Conservation (phyloP, 2,329 filamentous ascomycete genomes). For the Fusarium sp. region DNA sequence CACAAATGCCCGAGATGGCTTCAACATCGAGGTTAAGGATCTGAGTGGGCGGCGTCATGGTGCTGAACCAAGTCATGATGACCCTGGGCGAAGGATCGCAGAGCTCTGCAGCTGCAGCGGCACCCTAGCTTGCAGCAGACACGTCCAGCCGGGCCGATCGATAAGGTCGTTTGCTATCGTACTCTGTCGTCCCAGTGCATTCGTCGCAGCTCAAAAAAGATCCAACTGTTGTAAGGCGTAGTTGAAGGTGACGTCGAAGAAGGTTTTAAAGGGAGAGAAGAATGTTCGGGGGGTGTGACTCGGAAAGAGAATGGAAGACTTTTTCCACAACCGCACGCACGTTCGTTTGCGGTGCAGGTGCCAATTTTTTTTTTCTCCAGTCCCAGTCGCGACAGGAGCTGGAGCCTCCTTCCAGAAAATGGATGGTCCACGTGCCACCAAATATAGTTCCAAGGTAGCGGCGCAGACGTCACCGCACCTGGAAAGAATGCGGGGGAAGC, state of each 20-base stretch:
- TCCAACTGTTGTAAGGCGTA: background rate
- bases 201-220: background rate
- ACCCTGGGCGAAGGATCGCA: constrained; percentile 32
- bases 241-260: constrained; percentile 6
- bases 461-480: constrained; percentile 40
- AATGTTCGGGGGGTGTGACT: constrained; percentile 15
- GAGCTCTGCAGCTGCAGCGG: constrained; percentile 7
- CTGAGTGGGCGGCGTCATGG: constrained; percentile 66
- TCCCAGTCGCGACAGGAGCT: constrained; percentile 13
- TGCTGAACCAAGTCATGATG: constrained; percentile 23
- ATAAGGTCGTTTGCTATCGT: constrained; percentile 1
- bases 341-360: constrained; percentile 10
- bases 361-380: constrained; percentile 7
- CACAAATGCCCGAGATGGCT: constrained; percentile 92
- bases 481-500: constrained; percentile 34
- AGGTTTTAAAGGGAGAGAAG: constrained; percentile 34
- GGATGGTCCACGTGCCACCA: constrained; percentile 36
- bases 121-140: constrained; percentile 13
- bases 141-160: constrained; percentile 2
- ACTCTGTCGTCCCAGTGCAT: constrained; percentile 18
- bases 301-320: constrained; percentile 33
- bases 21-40: constrained; percentile 84
- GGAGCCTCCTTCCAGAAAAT: constrained; percentile 26
- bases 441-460: constrained; percentile 23
- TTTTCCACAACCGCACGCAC: constrained; percentile 31